Conservation (phyloP, 768 basidiomycete genomes). For the Leucocoprinus leucothites region DNA sequence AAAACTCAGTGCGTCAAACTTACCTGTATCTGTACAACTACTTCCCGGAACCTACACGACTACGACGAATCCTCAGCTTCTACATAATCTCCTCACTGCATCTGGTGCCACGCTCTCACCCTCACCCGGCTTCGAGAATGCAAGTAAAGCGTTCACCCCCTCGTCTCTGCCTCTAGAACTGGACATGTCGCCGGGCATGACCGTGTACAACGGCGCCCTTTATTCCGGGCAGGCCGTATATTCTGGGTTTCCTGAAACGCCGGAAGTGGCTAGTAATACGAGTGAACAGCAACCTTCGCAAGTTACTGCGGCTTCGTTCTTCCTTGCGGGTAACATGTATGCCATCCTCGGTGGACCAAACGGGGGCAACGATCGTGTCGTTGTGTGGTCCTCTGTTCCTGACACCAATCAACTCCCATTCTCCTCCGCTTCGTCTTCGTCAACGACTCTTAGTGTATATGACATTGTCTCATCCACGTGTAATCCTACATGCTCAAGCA, state of each 20-base stretch:
- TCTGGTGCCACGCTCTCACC: conserved; percentile 56
- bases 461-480: conserved; percentile 74
- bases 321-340: conserved; percentile 69
- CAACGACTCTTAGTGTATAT: conserved; percentile 53
- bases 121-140: conserved; percentile 60
- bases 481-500: conserved; percentile 70
- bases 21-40: conserved; percentile 52
- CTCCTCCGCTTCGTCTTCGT: conserved; percentile 18
- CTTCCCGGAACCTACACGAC: conserved; percentile 77
- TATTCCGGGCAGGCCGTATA: conserved; percentile 69
- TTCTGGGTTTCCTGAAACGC: conserved; percentile 46
- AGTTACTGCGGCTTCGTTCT: conserved; percentile 57
- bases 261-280: conserved; percentile 34
- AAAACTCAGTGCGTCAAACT: conserved; percentile 54
- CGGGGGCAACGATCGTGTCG: conserved; percentile 53
- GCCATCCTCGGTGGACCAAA: conserved; percentile 47
- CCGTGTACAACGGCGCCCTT: conserved; percentile 55
- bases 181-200: conserved; percentile 62
- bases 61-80: conserved; percentile 67
- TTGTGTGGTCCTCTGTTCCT: conserved; percentile 79
- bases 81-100: conserved; percentile 65
- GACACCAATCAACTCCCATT: conserved; percentile 67
- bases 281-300: conserved; percentile 41
- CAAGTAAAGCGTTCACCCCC: conserved; percentile 19
- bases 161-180: conserved; percentile 67